Percentiles rank a stretch among this genome's conserved stretches.
phyloP scores from a whole-genome alignment of 768 basidiomycete species.

The Grammothele lineata region DNA sequence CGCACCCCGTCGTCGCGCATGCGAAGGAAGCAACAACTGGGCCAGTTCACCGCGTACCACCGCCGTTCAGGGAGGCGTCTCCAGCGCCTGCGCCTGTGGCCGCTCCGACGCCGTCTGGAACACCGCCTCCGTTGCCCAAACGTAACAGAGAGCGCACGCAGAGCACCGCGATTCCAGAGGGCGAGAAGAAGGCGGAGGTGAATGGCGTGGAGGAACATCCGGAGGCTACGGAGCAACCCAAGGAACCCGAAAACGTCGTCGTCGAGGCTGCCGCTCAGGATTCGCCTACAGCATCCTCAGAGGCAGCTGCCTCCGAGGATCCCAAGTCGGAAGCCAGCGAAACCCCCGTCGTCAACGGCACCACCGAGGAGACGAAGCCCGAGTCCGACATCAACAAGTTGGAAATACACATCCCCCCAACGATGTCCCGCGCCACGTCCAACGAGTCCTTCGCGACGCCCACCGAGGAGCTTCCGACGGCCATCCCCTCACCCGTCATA shows the following conservation, averaged over 20 bases:
- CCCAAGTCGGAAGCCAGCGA: not conserved
- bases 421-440: conserved; percentile 12
- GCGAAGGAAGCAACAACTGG: not conserved
- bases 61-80: conserved; percentile 27
- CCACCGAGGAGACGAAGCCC: not conserved
- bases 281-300: too few species aligned
- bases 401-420: not conserved
- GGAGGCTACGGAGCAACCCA: not conserved
- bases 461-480: conserved; percentile 16
- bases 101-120: conserved; percentile 2
- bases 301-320: too few species aligned
- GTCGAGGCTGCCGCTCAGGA: not conserved
- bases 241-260: not conserved
- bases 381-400: too few species aligned
- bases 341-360: too few species aligned
- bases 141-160: conserved; percentile 10
- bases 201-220: not conserved
- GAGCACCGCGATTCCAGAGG: not conserved
- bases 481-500: too few species aligned
- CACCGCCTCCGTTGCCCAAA: conserved; percentile 28
- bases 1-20: conserved; percentile 16
- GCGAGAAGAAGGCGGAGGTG: not conserved
- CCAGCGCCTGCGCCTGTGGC: conserved; percentile 34
- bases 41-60: conserved; percentile 3
- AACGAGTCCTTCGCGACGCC: conserved; percentile 24